Base-by-base conservation (phyloP, 441 rosid species). In the Isatis lusitanica region DNA sequence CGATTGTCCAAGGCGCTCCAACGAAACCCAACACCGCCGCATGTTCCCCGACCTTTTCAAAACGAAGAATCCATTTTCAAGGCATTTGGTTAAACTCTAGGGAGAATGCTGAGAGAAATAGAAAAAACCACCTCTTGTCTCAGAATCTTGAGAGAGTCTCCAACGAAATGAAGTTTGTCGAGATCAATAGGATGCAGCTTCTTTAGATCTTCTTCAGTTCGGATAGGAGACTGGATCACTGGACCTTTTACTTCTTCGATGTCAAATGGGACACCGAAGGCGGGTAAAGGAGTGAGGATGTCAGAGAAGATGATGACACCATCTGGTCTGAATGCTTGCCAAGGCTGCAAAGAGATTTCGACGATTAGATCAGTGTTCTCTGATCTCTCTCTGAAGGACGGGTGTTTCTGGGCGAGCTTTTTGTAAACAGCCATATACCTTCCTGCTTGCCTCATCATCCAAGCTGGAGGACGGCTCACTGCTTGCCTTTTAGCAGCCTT, bases 401-500 rank as follows among this genome's bases (percentile, higher is more conserved):
- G 92, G 71, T 89, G 78, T 82, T 90, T 92, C 90, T 87, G 86
- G 35, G 97, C 94, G 71, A 92, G 94, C 94, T 89, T 89, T 87
- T 92, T 83, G 90, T 92, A 94, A 75, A 81, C 92, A 74, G 96
- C 87, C 98, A 94, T 92, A 72, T 90, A 94, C 88, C 97, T 89
- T 85, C 97, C 97, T 67, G 98, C 98, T 71, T 90, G 97, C 69
- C 97, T 87, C 98, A 94, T 94, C 98, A 94, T 94, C 98, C 97
- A 94, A 47, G 97, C 97, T 2, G 97, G 98, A 62, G 98, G 97
- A 64, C 96, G 85, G 66, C 68, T 82, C 38, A 94, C 93, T 0
- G 81, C 83, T 44, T 88, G 85, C 50, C 99, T 93, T 84, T 87
- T 88, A 0, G 97, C 98, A 80, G 96, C 97, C 83, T 92, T 92